Evolutionary conservation across 2,329 filamentous ascomycete species (phyloP).

Genomic region (Seiridium unicorne): DNA sequence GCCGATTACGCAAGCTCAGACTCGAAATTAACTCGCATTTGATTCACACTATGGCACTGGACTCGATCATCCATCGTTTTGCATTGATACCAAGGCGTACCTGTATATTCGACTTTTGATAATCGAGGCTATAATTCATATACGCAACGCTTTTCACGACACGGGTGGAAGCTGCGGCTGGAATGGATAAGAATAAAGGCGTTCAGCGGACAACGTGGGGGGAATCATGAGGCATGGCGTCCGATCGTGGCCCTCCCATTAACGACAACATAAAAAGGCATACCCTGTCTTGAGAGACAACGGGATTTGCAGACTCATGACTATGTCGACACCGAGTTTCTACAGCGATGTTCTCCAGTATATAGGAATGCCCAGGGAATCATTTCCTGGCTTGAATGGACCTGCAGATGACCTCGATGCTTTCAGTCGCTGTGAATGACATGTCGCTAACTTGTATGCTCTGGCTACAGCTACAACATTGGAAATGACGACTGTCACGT

Average conservation of each 20-base stretch:
- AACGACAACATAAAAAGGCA: not conserved
- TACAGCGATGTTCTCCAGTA: conserved; percentile 6
- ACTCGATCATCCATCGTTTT: not conserved
- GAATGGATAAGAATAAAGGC: not conserved
- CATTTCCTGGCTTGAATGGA: conserved; percentile 8
- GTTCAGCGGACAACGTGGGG: not conserved
- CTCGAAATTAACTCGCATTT: no score
- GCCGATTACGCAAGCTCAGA: not conserved
- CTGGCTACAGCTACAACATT: no score
- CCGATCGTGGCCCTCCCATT: not conserved
- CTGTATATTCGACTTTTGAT: not conserved
- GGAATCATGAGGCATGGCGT: not conserved
- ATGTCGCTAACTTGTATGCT: no score
- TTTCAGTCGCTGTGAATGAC: no score
- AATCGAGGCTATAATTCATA: not conserved
- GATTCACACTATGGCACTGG: not conserved
- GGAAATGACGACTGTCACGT: no score
- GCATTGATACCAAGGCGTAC: conserved; percentile 6
- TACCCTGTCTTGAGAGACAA: conserved; percentile 7
- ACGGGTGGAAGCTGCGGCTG: not conserved
- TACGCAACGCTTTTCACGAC: not conserved
- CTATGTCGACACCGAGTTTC: not conserved
- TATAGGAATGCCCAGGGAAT: conserved; percentile 9
- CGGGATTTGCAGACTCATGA: not conserved
- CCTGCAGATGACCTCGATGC: not conserved